Percentiles rank a stretch among this genome's conserved stretches.
Evolutionary conservation across 1,284 basidiomycete genomes (phyloP).

Genomic region (Boletus hoseneyae): DNA sequence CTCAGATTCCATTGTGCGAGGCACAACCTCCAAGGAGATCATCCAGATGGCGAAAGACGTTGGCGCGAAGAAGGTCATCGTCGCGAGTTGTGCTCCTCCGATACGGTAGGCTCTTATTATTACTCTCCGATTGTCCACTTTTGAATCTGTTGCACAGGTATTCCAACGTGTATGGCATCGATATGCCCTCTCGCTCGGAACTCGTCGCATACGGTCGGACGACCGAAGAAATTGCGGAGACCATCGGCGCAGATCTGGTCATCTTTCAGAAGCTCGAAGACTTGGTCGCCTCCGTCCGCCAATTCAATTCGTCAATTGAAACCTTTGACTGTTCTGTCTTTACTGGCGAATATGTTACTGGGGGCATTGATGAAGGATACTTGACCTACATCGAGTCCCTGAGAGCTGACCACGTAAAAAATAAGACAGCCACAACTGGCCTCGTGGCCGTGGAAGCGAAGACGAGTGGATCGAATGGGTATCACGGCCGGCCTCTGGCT

Average conservation of each 20-base stretch:
- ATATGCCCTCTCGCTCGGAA: conserved; percentile 96
- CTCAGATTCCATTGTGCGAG: conserved; percentile 95
- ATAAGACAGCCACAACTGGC: conserved; percentile 32
- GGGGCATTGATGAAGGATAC: conserved; percentile 89
- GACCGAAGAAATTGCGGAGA: conserved; percentile 71
- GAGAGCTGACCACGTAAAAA: conserved; percentile 84
- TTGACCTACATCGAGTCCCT: conserved; percentile 73
- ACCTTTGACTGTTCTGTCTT: conserved; percentile 98
- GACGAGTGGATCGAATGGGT: conserved; percentile 25
- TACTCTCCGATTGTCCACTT: neutral
- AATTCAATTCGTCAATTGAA: conserved; percentile 79
- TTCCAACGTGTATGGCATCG: conserved; percentile 98
- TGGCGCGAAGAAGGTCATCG: conserved; percentile 95
- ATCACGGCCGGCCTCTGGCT: conserved; percentile 22
- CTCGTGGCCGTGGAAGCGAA: conserved; percentile 39
- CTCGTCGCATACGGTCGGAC: conserved; percentile 89
- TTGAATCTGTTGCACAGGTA: conserved; percentile 44
- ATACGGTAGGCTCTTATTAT: conserved; percentile 57
- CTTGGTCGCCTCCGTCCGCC: conserved; percentile 83
- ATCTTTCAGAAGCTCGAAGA: conserved; percentile 97
- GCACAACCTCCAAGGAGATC: conserved; percentile 98
- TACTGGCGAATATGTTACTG: conserved; percentile 95
- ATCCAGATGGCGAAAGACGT: conserved; percentile 99
- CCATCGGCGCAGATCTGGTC: conserved; percentile 95
- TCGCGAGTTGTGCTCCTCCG: conserved; percentile 96